Evolutionary conservation across 108 stramenopile genomes (phyloP), one percentile per base, ranked within the genome.

Genomic region (Chaetoceros muelleri): DNA sequence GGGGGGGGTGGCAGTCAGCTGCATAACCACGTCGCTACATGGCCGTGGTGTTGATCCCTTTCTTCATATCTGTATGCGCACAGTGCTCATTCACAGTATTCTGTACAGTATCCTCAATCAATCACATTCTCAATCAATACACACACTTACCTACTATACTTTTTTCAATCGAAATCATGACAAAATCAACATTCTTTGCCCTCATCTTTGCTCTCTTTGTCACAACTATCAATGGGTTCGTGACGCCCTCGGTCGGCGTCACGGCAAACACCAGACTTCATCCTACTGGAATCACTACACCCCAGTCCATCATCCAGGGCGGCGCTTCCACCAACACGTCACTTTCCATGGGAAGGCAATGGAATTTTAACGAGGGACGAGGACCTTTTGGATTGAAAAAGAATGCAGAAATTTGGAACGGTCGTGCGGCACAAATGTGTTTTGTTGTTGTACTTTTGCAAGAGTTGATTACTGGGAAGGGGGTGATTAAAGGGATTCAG

Each of bases 401-500:
- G 53, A 93, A 93, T 60, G 91, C 91, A 45, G 91, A 93, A 72
- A 87, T 86, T 47, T 93, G 91, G 91, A 93, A 93, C 60, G 91
- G 91, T 30, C 82, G 91, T 24, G 82, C 85, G 22, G 84, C 91
- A 8, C 91, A 93, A 73, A 74, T 79, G 65, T 13, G 78, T 53
- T 62, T 52, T 23, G 68, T 76, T 3, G 53, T 82, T 24, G 74
- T 85, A 20, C 74, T 93, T 52, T 66, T 93, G 23, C 91, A 88
- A 54, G 91, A 93, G 53, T 46, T 83, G 28, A 70, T 91, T 28
- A 72, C 76, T 5, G 82, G 82, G 26, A 84, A 91, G 70, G 90
- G 90, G 18, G 84, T 87, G 3, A 54, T 91, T 47, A 51, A 76
- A 55, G 76, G 78, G 24, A 48, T 91, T 49, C 74, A 82, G 44